Conservation (phyloP, 352 stramenopile species). For the Globisporangium ultimum region DNA sequence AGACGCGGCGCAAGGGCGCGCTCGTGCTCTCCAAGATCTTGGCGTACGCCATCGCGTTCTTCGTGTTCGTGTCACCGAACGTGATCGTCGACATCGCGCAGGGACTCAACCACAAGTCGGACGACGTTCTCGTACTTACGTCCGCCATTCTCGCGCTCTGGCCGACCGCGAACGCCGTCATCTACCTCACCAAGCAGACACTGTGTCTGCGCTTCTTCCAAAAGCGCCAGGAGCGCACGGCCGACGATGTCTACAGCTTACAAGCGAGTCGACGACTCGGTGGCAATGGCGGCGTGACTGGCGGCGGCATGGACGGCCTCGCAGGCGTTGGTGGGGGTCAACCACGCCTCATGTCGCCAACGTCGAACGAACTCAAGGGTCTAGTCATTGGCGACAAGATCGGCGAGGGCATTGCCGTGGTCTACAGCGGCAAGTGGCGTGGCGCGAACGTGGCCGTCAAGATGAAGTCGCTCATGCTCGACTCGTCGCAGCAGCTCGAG, state of each 20-base stretch:
- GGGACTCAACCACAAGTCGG: conserved; percentile 34
- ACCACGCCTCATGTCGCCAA: conserved; percentile 54
- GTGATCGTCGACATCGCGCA: conserved; percentile 60
- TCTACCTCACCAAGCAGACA: conserved; percentile 68
- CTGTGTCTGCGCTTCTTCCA: conserved; percentile 59
- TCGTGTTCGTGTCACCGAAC: conserved; percentile 68
- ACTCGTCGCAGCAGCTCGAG: conserved; percentile 53
- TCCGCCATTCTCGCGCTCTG: conserved; percentile 68
- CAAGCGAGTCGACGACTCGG: conserved; percentile 15
- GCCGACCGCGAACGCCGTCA: conserved; percentile 73
- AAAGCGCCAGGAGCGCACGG: conserved; percentile 16
- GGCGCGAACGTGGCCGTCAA: conserved; percentile 96
- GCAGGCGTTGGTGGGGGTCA: conserved; percentile 4
- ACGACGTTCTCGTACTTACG: conserved; percentile 29
- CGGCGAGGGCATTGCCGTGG: conserved; percentile 81
- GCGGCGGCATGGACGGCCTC: neutral
- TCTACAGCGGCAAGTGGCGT: conserved; percentile 95
- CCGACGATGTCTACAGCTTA: conserved; percentile 23
- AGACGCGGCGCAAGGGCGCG: conserved; percentile 33
- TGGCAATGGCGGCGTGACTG: neutral
- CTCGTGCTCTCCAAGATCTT: conserved; percentile 79
- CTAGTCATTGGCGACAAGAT: conserved; percentile 85
- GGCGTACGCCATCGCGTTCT: conserved; percentile 75
- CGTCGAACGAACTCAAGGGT: conserved; percentile 70
- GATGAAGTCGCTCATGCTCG: conserved; percentile 79